These are phyloP conservation scores for Collybia sp. DNA, from an alignment of 768 basidiomycete genomes.

Conservation along the genomic window DNA sequence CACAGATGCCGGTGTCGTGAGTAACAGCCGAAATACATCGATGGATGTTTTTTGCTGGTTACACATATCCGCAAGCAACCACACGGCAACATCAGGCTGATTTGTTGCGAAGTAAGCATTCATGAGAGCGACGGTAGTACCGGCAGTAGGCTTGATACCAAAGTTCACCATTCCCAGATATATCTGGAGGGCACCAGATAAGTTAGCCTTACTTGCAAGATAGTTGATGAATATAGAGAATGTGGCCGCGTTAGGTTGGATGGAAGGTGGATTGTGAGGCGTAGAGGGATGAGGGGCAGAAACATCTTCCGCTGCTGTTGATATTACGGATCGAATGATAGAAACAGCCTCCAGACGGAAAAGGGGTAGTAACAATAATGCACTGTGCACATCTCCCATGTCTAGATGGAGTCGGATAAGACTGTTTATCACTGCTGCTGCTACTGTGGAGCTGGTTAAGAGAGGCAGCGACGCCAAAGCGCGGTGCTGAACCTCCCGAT, in stretches of 20 bases:
- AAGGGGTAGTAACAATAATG: slow-evolving; percentile 41
- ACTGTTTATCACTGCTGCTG: slow-evolving; percentile 62
- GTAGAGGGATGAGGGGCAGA: slow-evolving; percentile 5
- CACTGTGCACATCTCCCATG: slow-evolving; percentile 41
- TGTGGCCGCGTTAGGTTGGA: slow-evolving; percentile 51
- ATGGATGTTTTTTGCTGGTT: slow-evolving; percentile 17
- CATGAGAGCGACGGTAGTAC: slow-evolving; percentile 48
- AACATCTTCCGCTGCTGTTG: slow-evolving; percentile 3
- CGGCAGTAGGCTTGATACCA: slow-evolving; percentile 40
- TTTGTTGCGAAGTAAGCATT: slow-evolving; percentile 48
- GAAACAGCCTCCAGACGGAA: slow-evolving; percentile 31
- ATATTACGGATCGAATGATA: slow-evolving; percentile 16
- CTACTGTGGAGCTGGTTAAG: slow-evolving; percentile 29
- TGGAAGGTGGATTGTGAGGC: slow-evolving; percentile 5
- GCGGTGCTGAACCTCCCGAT: slow-evolving; percentile 46
- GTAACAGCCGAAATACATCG: slow-evolving; percentile 20
- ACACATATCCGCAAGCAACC: slow-evolving; percentile 46
- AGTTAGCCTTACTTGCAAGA: slow-evolving; percentile 37
- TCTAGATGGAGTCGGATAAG: slow-evolving; percentile 63
- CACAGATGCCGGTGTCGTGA: slow-evolving; percentile 10
- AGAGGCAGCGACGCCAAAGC: slow-evolving; percentile 42
- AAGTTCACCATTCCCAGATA: slow-evolving; percentile 40
- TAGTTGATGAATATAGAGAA: slow-evolving; percentile 61
- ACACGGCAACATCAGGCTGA: slow-evolving; percentile 44
- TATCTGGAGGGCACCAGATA: slow-evolving; percentile 39